A percentile compares a stretch with the other conserved stretches of the same genome.
phyloP scores from a whole-genome alignment of 495 filamentous ascomycete genomes.

The Peziza echinospora region DNA sequence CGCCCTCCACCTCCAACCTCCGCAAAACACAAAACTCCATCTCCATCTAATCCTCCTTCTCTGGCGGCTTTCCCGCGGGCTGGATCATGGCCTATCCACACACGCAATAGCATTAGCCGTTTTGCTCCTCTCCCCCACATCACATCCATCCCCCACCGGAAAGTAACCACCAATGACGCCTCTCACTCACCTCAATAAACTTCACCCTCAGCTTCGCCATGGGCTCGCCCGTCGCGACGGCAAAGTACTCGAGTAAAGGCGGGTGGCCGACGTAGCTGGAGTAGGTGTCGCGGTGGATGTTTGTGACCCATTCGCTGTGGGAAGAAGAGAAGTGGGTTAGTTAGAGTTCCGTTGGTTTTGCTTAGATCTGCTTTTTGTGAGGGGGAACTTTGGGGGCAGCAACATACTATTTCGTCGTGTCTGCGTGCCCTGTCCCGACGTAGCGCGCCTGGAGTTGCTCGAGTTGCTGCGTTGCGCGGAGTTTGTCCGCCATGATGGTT shows the following conservation, averaged over 20 bases:
- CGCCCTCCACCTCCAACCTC: background rate
- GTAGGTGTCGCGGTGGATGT: conserved; percentile 69
- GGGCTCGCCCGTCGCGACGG: conserved; percentile 66
- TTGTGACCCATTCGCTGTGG: conserved; percentile 76
- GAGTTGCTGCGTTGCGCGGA: conserved; percentile 90
- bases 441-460: conserved; percentile 86
- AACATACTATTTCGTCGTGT: conserved; percentile 57
- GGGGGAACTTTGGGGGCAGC: background rate
- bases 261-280: conserved; percentile 77
- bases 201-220: conserved; percentile 55
- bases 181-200: conserved; percentile 43
- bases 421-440: conserved; percentile 91
- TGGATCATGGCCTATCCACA: conserved; percentile 68
- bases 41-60: conserved; percentile 28
- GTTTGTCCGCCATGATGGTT: conserved; percentile 60
- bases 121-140: background rate
- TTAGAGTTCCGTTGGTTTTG: too few species aligned
- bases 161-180: background rate
- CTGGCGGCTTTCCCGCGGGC: conserved; percentile 66
- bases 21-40: background rate
- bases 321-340: too few species aligned
- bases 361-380: too few species aligned
- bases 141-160: background rate
- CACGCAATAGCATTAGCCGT: background rate
- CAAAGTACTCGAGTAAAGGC: conserved; percentile 69